Percentiles rank a stretch among this genome's conserved stretches.
Evolutionary conservation across 768 basidiomycete species (phyloP).

Genomic region (Kockovaella imperatae): DNA sequence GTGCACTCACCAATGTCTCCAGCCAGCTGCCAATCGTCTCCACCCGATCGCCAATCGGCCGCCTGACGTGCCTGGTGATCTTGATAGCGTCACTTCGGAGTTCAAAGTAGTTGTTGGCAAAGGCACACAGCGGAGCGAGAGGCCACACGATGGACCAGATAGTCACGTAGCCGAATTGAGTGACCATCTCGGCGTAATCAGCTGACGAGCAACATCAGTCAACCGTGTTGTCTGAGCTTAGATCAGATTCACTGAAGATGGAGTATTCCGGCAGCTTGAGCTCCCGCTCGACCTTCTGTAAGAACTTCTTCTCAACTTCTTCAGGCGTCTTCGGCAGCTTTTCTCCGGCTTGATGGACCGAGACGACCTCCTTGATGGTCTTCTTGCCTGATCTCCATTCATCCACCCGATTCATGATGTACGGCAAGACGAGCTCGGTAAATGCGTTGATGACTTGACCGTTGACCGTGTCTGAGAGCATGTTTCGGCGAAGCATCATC

Average conservation of each 20-base stretch:
- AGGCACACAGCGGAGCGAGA: constrained; percentile 74
- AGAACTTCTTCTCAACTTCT: constrained; percentile 65
- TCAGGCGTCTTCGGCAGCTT: constrained; percentile 12
- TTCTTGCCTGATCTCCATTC: constrained; percentile 37
- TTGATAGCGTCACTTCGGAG: constrained; percentile 91
- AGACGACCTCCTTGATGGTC: constrained; percentile 29
- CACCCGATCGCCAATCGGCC: constrained; percentile 76
- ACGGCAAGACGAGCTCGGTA: constrained; percentile 74
- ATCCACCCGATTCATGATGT: constrained; percentile 56
- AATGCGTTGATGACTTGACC: constrained; percentile 75
- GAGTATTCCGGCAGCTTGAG: constrained; percentile 72
- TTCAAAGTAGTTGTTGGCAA: constrained; percentile 85
- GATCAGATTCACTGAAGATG: constrained; percentile 53
- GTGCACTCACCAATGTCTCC: constrained; percentile 59
- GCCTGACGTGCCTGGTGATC: constrained; percentile 72
- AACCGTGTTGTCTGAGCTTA: neutral
- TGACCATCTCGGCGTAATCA: constrained; percentile 95
- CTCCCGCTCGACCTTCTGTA: constrained; percentile 70
- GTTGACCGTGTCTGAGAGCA: constrained; percentile 54
- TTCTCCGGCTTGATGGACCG: constrained; percentile 1
- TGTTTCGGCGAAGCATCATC: constrained; percentile 2
- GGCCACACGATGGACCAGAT: constrained; percentile 95
- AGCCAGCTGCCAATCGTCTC: constrained; percentile 95
- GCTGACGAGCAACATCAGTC: constrained; percentile 18
- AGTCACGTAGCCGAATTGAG: constrained; percentile 77